Percentiles rank a stretch among this genome's conserved stretches.
Conservation (phyloP, 139 green algal species). For the Pleodorina starrii region DNA sequence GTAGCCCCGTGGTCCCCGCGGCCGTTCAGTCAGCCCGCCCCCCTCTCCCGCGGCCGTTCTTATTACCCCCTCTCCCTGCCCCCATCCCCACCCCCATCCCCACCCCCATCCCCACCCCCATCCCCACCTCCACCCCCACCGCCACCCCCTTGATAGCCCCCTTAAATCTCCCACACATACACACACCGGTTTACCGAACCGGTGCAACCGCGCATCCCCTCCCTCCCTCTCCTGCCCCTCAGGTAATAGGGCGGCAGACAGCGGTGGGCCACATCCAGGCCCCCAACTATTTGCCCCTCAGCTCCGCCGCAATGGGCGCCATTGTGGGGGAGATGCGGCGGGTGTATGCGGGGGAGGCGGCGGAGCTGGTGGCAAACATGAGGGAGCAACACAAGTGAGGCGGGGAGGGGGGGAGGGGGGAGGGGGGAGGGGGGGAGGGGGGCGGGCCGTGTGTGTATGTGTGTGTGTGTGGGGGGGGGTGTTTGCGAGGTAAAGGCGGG, state of each 20-base stretch:
- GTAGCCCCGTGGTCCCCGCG: no score
- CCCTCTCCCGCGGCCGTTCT: neutral
- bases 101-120: neutral
- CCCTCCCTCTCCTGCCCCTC: neutral
- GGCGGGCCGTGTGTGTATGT: neutral
- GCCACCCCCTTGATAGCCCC: neutral
- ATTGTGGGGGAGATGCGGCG: constrained; percentile 56
- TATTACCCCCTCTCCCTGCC: neutral
- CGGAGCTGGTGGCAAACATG: constrained; percentile 28
- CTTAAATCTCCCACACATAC: no score
- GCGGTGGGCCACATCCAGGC: constrained; percentile 37
- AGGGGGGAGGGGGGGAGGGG: neutral
- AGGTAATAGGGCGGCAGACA: constrained; percentile 44
- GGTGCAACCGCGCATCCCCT: no score
- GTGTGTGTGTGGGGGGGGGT: no score
- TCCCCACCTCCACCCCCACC: neutral
- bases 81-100: neutral
- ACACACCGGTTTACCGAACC: no score
- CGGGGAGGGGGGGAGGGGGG: neutral
- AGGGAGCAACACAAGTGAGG: constrained; percentile 29
- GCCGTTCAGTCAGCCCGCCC: no score
- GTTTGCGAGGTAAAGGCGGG: no score
- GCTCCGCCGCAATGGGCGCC: constrained; percentile 20
- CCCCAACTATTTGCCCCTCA: constrained; percentile 47
- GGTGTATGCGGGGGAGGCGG: constrained; percentile 51